Evolutionary conservation across 2,329 filamentous ascomycete species (phyloP), one percentile per base, ranked within the genome.

Genomic region (Alternaria hordeiaustralica): DNA sequence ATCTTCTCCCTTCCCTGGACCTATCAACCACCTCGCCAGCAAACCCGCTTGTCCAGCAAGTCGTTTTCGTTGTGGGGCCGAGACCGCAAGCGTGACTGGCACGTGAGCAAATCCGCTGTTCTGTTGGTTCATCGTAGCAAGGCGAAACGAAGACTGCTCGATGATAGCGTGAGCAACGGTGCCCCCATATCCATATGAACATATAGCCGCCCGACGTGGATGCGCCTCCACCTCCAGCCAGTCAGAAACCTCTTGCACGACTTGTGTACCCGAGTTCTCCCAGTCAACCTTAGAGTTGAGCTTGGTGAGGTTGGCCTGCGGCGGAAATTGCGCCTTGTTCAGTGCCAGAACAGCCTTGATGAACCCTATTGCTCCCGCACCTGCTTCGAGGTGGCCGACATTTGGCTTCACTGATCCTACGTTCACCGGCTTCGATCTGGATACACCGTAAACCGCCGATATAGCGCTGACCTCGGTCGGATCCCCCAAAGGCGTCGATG

Each of bases 401-500:
- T 75, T 77, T 4, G 72, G 66, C 63, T 81, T 81, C 11, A 75
- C 66, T 8, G 73, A 67, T 15, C 75, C 76, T 4, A 81, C 25
- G 49, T 69, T 61, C 3, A 79, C 68, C 20, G 66, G 67, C n/a
- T 36, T 7, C 15, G 33, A n/a, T 28, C 68, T 61, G 18, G 56
- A 61, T 46, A 41, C 18, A 9, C 69, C 69, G 41, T 74, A 74
- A 3, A 68, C 65, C 15, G 57, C 59, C n/a, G 68, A 61, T 15
- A 78, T 64, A 7, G 74, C 73, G 5, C 46, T 54, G 9, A 72
- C 64, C 54, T 79, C 77, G 9, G 70, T 72, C 3, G 73, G 71
- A 49, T 78, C 75, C 7, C 87, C 87, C 3, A 84, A 86, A 41
- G 84, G 81, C 1, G 87, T 89, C 4, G 87, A 87, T 0, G 87